A percentile compares a stretch with the other conserved stretches of the same genome.
phyloP scores from a whole-genome alignment of 2,329 filamentous ascomycete genomes.

The Paraconiothyrium sp. region DNA sequence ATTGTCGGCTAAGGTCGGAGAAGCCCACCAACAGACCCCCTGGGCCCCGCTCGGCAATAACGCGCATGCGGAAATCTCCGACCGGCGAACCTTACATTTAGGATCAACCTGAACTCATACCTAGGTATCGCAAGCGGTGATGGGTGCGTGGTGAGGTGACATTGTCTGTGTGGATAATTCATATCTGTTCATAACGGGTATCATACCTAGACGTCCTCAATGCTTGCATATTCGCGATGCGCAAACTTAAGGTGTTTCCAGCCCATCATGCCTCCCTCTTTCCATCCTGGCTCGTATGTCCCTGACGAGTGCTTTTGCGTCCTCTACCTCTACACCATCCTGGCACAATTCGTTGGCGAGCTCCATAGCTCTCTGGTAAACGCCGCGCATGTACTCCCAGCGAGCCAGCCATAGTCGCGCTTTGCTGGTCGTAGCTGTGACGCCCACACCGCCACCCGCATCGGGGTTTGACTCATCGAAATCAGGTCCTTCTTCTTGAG shows the following conservation, averaged over 20 bases:
- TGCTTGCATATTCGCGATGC: not conserved
- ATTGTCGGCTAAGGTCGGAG: not conserved
- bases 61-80: not conserved
- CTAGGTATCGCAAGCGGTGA: not conserved
- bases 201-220: constrained; percentile 15
- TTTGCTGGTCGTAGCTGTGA: constrained; percentile 90
- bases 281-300: constrained; percentile 84
- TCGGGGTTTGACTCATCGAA: constrained; percentile 50
- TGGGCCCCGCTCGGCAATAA: not conserved
- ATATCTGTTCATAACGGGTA: constrained; percentile 13
- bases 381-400: constrained; percentile 77
- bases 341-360: constrained; percentile 92
- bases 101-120: not conserved
- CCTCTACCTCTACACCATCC: constrained; percentile 95
- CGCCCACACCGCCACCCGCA: constrained; percentile 73
- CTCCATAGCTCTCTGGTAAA: constrained; percentile 79
- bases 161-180: not conserved
- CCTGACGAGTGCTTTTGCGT: constrained; percentile 90
- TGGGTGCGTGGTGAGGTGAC: not conserved
- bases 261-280: constrained; percentile 34
- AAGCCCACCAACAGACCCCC: not conserved
- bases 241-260: not conserved
- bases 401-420: constrained; percentile 93
- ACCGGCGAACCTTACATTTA: not conserved
- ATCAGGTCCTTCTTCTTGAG: constrained; percentile 81